Percentiles rank a stretch among this genome's conserved stretches.
Evolutionary conservation across 2,329 filamentous ascomycete species (phyloP).

Genomic region (Penicillium italicum): DNA sequence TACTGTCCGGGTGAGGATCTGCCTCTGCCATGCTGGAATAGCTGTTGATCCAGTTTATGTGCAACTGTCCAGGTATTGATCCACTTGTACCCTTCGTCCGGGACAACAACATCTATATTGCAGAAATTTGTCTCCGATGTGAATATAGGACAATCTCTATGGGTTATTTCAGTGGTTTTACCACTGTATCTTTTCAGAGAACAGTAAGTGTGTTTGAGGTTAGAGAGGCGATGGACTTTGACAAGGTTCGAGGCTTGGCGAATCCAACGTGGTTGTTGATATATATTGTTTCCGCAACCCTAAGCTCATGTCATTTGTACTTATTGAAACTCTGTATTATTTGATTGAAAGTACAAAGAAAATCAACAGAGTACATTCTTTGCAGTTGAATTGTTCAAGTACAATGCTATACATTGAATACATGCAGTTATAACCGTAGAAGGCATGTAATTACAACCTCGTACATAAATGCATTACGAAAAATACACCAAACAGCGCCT

Average conservation of each 20-base stretch:
- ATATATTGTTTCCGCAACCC: neutral
- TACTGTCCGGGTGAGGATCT: neutral
- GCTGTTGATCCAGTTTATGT: neutral
- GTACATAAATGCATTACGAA: neutral
- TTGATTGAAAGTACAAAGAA: accelerated
- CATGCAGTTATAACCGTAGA: accelerated
- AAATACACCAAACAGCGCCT: conserved; percentile 3
- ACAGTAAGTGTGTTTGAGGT: neutral
- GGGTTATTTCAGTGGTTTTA: neutral
- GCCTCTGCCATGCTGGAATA: conserved; percentile 7
- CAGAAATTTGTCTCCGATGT: neutral
- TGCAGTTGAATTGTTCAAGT: neutral
- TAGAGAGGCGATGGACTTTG: neutral
- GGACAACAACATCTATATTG: neutral
- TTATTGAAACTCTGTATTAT: neutral
- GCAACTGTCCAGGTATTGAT: neutral
- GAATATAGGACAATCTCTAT: neutral
- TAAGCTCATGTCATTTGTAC: neutral
- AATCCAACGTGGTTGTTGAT: neutral
- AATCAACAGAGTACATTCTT: accelerated
- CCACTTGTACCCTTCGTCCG: neutral
- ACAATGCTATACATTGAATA: neutral
- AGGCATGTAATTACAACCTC: neutral
- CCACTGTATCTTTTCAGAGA: neutral
- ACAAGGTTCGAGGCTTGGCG: conserved; percentile 1